phyloP scores from a whole-genome alignment of 331 rosid genomes.

The Ulmus americana region DNA sequence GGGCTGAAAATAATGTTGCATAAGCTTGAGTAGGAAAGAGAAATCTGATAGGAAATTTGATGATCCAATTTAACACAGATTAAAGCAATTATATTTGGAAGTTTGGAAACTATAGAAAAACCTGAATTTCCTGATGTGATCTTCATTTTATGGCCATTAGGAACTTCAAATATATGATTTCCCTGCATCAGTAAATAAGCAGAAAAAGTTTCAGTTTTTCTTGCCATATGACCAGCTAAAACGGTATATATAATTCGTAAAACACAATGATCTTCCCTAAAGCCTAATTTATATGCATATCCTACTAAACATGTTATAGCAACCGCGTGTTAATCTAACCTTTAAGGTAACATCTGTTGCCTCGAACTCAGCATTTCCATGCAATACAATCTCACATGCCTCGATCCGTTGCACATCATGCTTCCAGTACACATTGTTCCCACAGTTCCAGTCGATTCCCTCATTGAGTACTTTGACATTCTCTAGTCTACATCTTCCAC shows the following conservation, averaged over 20 bases:
- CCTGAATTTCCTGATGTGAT: slow-evolving; percentile 60
- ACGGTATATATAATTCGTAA: not conserved
- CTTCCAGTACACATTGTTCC: slow-evolving; percentile 75
- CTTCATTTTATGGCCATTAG: slow-evolving; percentile 72
- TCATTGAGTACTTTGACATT: slow-evolving; percentile 69
- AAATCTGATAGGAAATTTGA: not conserved
- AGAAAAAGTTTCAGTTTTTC: slow-evolving; percentile 16
- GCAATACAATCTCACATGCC: slow-evolving; percentile 61
- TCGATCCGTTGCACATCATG: slow-evolving; percentile 62
- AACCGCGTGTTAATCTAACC: slow-evolving; percentile 36
- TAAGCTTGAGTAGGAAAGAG: not conserved
- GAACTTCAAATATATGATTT: slow-evolving; percentile 80
- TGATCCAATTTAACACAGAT: not conserved
- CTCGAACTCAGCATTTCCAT: slow-evolving; percentile 96
- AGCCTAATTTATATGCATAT: slow-evolving; percentile 2
- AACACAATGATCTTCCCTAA: not conserved
- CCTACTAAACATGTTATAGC: slow-evolving; percentile 7
- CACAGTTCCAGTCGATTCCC: slow-evolving; percentile 72
- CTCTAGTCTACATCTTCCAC: slow-evolving; percentile 86
- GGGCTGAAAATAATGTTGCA: not conserved
- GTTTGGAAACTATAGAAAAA: slow-evolving; percentile 16
- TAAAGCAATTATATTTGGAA: slow-evolving; percentile 14
- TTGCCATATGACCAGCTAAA: slow-evolving; percentile 1
- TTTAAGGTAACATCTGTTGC: slow-evolving; percentile 67
- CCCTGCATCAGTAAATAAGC: slow-evolving; percentile 51